phyloP scores from a whole-genome alignment of 495 filamentous ascomycete species.

The Xanthoparmelia taractica region DNA sequence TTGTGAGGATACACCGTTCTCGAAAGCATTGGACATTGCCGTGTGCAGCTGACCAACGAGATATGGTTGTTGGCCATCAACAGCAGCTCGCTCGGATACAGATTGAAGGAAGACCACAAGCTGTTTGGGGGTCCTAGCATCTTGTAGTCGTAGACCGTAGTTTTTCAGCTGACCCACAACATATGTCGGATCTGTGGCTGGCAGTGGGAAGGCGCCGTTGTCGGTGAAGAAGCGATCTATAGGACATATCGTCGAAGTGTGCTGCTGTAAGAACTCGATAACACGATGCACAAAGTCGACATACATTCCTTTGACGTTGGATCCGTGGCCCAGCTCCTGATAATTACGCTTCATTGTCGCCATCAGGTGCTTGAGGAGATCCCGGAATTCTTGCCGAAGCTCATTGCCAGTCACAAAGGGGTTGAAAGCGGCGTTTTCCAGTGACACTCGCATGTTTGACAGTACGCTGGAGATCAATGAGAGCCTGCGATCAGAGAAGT shows the following conservation, averaged over 20 bases:
- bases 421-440: conserved; percentile 35
- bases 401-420: conserved; percentile 28
- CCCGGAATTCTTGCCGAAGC: conserved; percentile 46
- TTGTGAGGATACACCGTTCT: conserved; percentile 35
- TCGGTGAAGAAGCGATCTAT: conserved; percentile 65
- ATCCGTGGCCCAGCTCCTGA: conserved; percentile 45
- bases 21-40: conserved; percentile 47
- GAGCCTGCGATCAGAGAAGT: conserved; percentile 51
- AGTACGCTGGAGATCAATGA: conserved; percentile 54
- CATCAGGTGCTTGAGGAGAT: conserved; percentile 53
- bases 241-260: conserved; percentile 53
- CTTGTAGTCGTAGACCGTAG: conserved; percentile 52
- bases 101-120: conserved; percentile 57
- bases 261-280: conserved; percentile 57
- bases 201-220: conserved; percentile 56
- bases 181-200: conserved; percentile 57
- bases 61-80: conserved; percentile 53
- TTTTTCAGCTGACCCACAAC: conserved; percentile 58
- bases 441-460: conserved; percentile 56
- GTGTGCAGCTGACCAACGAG: conserved; percentile 50
- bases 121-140: conserved; percentile 46
- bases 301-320: conserved; percentile 46
- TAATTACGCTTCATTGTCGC: conserved; percentile 62
- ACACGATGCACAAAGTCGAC: conserved; percentile 60
- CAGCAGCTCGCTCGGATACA: conserved; percentile 53